These are phyloP conservation scores for Colletotrichum orbiculare DNA, from an alignment of 2,329 filamentous ascomycete species.

Conservation along the genomic window DNA sequence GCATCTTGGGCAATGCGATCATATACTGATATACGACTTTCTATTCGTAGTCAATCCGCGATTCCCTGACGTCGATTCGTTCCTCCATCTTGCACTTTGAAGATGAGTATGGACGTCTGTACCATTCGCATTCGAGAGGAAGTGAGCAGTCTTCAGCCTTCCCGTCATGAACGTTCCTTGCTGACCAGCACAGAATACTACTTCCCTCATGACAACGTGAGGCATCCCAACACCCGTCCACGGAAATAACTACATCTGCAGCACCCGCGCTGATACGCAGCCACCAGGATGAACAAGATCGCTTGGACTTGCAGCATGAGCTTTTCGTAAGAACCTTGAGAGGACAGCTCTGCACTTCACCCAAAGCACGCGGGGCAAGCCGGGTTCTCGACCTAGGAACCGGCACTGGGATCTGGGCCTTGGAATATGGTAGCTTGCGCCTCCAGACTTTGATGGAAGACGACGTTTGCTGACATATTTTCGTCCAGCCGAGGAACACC, in stretches of 20 bases:
- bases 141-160: conserved; percentile 1
- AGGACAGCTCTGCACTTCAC: conserved; percentile 44
- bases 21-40: neutral
- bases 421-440: conserved; percentile 40
- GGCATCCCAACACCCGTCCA: neutral
- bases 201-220: conserved; percentile 28
- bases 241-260: no score
- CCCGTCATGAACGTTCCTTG: neutral
- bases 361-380: conserved; percentile 38
- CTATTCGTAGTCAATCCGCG: conserved; percentile 17
- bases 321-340: conserved; percentile 47
- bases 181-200: conserved; percentile 16
- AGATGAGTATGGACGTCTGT: conserved; percentile 21
- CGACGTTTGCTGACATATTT: neutral
- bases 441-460: no score
- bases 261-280: no score
- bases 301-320: conserved; percentile 50
- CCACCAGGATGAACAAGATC: conserved; percentile 23
- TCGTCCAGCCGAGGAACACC: conserved; percentile 42
- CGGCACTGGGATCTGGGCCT: conserved; percentile 42
- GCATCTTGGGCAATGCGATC: no score
- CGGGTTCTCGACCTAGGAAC: conserved; percentile 42
- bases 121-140: conserved; percentile 28
- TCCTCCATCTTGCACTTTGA: conserved; percentile 28
- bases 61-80: conserved; percentile 27